phyloP scores from a whole-genome alignment of 306 rosid species.

The Dryas drummondii region DNA sequence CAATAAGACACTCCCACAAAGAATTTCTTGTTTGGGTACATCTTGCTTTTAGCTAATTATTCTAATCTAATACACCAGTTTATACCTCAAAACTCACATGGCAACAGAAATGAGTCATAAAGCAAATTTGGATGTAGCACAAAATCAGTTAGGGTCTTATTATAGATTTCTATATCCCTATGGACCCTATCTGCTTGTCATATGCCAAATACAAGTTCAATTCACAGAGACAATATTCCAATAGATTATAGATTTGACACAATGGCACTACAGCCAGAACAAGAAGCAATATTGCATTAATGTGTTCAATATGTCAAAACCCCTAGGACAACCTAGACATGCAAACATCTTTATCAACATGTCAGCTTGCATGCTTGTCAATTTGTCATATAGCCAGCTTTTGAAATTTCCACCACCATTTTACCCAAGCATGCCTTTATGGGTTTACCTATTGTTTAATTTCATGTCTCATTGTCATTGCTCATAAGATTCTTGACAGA shows the following conservation, averaged over 20 bases:
- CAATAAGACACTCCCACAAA: no score
- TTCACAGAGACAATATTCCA: neutral
- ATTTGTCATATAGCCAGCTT: neutral
- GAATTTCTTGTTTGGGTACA: no score
- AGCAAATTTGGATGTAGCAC: neutral
- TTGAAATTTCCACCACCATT: neutral
- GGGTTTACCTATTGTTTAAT: neutral
- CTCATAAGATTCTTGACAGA: slow-evolving; percentile 15
- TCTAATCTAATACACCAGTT: no score
- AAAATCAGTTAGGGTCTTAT: neutral
- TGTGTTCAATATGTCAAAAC: neutral
- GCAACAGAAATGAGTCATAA: neutral
- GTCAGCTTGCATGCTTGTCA: slow-evolving; percentile 3
- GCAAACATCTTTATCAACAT: slow-evolving; percentile 3
- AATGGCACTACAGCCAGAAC: neutral
- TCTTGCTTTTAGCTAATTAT: no score
- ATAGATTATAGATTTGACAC: neutral
- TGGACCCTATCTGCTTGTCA: neutral
- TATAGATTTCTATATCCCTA: neutral
- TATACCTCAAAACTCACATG: neutral
- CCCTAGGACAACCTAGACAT: neutral
- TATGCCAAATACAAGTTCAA: neutral
- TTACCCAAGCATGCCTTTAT: neutral
- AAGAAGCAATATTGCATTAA: neutral
- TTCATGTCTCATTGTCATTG: neutral